These are phyloP conservation scores for Colletotrichum lupini DNA, from an alignment of 2,329 filamentous ascomycete species.

Conservation along the genomic window DNA sequence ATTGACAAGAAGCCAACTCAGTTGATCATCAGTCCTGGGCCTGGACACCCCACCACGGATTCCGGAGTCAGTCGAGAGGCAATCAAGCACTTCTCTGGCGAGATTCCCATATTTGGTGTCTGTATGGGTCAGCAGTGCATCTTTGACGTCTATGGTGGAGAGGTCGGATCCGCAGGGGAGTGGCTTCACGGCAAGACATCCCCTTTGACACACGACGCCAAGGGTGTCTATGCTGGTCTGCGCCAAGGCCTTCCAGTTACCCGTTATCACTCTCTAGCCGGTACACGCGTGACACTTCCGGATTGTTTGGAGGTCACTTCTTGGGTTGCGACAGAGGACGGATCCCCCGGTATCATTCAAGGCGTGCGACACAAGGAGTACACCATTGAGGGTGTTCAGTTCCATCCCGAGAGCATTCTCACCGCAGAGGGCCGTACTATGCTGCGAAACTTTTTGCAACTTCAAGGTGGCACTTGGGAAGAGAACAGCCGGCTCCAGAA, in stretches of 20 bases:
- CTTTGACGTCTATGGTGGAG: constrained; percentile 90
- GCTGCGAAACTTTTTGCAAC: constrained; percentile 90
- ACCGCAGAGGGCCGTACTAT: constrained; percentile 89
- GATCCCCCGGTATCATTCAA: constrained; percentile 90
- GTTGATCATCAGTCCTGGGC: constrained; percentile 93
- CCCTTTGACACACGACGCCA: constrained; percentile 85
- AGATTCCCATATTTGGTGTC: constrained; percentile 95
- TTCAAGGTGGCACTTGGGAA: constrained; percentile 92
- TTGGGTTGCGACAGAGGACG: constrained; percentile 83
- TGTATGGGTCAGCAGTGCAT: constrained; percentile 99
- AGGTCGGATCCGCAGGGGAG: constrained; percentile 92
- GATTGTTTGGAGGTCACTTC: constrained; percentile 89
- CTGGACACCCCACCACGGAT: constrained; percentile 91
- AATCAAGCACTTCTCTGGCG: constrained; percentile 90
- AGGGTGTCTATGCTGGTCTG: constrained; percentile 90
- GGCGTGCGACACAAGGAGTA: constrained; percentile 93
- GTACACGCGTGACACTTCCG: constrained; percentile 88
- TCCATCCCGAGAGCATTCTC: constrained; percentile 96
- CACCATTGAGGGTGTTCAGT: constrained; percentile 95
- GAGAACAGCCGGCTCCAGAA: constrained; percentile 75
- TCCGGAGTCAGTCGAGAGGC: constrained; percentile 94
- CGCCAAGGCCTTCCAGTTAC: constrained; percentile 87
- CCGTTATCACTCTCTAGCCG: constrained; percentile 94
- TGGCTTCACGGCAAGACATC: constrained; percentile 98
- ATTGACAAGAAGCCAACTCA: constrained; percentile 89